Conservation (phyloP, 306 rosid genomes). For the Castanea crenata region DNA sequence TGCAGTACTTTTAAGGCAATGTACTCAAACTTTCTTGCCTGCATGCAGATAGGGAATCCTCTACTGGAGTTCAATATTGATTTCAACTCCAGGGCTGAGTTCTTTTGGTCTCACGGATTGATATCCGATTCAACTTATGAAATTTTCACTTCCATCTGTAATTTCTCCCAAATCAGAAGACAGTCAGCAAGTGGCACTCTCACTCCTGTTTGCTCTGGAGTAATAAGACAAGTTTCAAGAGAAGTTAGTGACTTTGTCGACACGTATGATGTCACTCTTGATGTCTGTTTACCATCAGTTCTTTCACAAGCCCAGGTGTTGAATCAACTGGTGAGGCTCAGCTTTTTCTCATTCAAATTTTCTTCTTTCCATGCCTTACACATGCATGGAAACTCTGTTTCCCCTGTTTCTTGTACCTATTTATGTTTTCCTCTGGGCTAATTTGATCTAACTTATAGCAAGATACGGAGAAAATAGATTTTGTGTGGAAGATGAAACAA, state of each 20-base stretch:
- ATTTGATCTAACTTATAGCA: constrained; percentile 28
- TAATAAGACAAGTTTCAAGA: constrained; percentile 10
- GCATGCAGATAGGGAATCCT: constrained; percentile 78
- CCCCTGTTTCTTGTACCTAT: background rate
- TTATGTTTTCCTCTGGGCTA: background rate
- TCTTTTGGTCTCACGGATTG: constrained; percentile 65
- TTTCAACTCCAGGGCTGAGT: constrained; percentile 55
- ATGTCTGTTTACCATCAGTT: constrained; percentile 44
- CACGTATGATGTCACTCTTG: constrained; percentile 48
- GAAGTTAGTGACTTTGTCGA: constrained; percentile 38
- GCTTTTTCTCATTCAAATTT: background rate
- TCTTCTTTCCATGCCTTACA: background rate
- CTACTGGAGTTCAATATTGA: constrained; percentile 61
- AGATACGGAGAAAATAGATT: constrained; percentile 49
- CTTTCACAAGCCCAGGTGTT: constrained; percentile 38
- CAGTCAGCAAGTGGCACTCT: constrained; percentile 25
- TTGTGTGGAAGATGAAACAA: constrained; percentile 61
- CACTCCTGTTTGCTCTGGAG: constrained; percentile 32
- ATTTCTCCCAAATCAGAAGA: constrained; percentile 50
- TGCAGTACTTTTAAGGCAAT: background rate
- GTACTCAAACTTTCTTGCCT: background rate
- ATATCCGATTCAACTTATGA: constrained; percentile 57
- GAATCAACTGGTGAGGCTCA: constrained; percentile 37
- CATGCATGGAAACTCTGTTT: background rate
- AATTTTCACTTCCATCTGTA: constrained; percentile 40